phyloP scores from a whole-genome alignment of 1,284 basidiomycete genomes.

The Testicularia cyperi region DNA sequence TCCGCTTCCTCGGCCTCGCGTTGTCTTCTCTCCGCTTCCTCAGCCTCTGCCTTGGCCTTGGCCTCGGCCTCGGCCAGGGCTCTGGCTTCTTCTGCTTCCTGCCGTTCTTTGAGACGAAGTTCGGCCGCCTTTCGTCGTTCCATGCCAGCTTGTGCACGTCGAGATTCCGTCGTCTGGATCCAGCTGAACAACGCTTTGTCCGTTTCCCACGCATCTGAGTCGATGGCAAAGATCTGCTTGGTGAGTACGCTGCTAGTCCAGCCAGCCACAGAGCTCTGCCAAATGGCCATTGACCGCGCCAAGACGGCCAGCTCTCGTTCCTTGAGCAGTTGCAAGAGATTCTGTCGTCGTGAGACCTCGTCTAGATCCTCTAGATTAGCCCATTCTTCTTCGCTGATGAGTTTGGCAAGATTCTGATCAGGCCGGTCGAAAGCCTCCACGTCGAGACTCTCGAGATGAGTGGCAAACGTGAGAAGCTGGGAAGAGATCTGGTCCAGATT shows the following conservation, averaged over 20 bases:
- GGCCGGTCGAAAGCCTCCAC: neutral
- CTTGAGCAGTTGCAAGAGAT: neutral
- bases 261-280: constrained; percentile 10
- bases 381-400: neutral
- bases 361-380: neutral
- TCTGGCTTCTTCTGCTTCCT: constrained; percentile 3
- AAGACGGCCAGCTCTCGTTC: constrained; percentile 9
- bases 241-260: constrained; percentile 15
- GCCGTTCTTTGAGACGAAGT: no score
- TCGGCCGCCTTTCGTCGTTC: constrained; percentile 1
- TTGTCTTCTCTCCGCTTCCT: neutral
- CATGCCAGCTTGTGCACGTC: neutral
- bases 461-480: neutral
- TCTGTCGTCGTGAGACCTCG: neutral
- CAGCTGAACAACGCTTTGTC: constrained; percentile 6
- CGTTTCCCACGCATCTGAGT: no score
- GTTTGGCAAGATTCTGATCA: neutral
- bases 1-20: neutral
- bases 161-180: neutral
- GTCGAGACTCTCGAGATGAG: neutral
- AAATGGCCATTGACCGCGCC: constrained; percentile 6
- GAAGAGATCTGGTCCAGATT: constrained; percentile 4
- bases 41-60: neutral
- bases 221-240: no score
- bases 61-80: no score